Conservation (phyloP, 1,139 yeast genomes). For the Pichia sp. region DNA sequence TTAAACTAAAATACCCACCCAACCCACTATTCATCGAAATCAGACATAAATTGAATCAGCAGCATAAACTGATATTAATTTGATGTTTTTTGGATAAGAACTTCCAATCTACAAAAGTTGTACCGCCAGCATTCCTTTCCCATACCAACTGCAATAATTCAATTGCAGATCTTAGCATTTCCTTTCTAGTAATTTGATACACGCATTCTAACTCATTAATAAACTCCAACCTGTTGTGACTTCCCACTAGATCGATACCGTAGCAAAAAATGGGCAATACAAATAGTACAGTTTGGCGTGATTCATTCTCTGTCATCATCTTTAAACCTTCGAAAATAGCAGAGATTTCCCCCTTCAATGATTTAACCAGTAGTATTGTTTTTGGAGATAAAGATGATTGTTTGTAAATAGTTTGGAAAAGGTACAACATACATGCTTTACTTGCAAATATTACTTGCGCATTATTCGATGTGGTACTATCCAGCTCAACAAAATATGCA, state of each 20-base stretch:
- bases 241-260: slow-evolving; percentile 17
- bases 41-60: not conserved
- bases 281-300: slow-evolving; percentile 3
- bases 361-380: slow-evolving; percentile 15
- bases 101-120: slow-evolving; percentile 16
- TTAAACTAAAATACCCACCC: no score
- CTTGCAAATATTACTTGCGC: slow-evolving; percentile 13
- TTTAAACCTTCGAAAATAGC: not conserved
- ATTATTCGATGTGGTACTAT: not conserved
- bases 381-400: slow-evolving; percentile 18
- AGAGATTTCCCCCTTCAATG: slow-evolving; percentile 5
- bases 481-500: not conserved
- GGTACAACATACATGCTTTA: slow-evolving; percentile 13
- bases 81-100: slow-evolving; percentile 4
- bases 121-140: slow-evolving; percentile 13
- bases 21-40: no score
- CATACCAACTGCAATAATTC: slow-evolving; percentile 14
- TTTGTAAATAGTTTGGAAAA: slow-evolving; percentile 17
- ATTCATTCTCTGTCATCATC: not conserved
- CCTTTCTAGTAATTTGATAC: slow-evolving; percentile 2
- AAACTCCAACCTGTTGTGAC: slow-evolving; percentile 8
- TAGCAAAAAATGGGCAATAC: slow-evolving; percentile 14
- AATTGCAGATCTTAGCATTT: slow-evolving; percentile 13
- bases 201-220: slow-evolving; percentile 4
- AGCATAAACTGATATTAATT: slow-evolving; percentile 6